Evolutionary conservation across 805 yeast genomes (phyloP).

Genomic region (Wickerhamiella siamensis): DNA sequence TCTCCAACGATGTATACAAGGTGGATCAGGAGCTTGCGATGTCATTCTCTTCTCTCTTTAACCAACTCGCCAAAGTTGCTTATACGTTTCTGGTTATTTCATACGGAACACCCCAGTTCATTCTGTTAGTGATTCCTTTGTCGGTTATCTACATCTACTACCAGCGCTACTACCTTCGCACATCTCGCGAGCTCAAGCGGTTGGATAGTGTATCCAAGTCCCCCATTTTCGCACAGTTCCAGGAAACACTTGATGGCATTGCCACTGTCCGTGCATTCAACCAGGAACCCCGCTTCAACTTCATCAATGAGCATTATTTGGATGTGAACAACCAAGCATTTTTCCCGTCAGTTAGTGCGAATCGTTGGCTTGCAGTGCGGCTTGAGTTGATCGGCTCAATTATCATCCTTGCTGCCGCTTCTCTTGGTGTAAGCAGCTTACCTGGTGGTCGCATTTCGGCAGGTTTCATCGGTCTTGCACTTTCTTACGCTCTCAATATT

Average conservation of each 20-base stretch:
- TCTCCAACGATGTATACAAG: conserved; percentile 78
- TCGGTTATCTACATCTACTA: conserved; percentile 49
- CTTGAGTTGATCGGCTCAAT: conserved; percentile 82
- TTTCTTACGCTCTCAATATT: conserved; percentile 82
- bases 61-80: conserved; percentile 23
- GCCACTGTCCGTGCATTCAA: conserved; percentile 65
- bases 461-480: conserved; percentile 87
- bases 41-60: conserved; percentile 27
- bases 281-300: conserved; percentile 50
- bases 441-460: conserved; percentile 60
- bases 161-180: conserved; percentile 52
- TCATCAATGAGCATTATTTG: conserved; percentile 39
- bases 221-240: conserved; percentile 71
- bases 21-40: conserved; percentile 54
- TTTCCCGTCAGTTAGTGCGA: conserved; percentile 83
- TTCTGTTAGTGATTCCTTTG: conserved; percentile 59
- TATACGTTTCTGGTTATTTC: conserved; percentile 74
- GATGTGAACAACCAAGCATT: conserved; percentile 85
- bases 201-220: conserved; percentile 52
- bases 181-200: conserved; percentile 69
- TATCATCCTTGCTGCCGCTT: conserved; percentile 76
- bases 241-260: conserved; percentile 66
- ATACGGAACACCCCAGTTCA: conserved; percentile 75
- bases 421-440: conserved; percentile 59
- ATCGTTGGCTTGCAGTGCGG: conserved; percentile 95